Base-by-base conservation (phyloP, 192 early-diverging fungal genomes). In the Rhizophagus clarus region DNA sequence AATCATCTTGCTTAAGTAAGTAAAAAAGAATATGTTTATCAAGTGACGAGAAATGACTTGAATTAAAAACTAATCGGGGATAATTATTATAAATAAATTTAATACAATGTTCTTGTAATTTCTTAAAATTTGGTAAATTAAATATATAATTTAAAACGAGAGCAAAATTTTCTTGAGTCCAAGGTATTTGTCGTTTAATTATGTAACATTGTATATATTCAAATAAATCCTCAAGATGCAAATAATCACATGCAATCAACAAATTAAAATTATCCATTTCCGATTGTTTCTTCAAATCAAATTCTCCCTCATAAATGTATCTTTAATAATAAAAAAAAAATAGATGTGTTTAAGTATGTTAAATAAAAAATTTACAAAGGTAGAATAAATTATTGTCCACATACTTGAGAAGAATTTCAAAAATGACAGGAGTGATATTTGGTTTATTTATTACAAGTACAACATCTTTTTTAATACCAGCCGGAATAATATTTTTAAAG, bases 391-490 rank as follows among this genome's bases (percentile, higher is more conserved):
- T 11, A 11, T 47, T 1, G 7, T 47, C 14, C 14, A 12, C 14
- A 2, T 49, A 49, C 20, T 22, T 22, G 7, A 24, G 28, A 20
- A 51, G 34, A 24, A 51, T 10, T 61, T 77, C 20, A 66, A 77
- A 77, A 15, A 77, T 29, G 22, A 12, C 29, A 12, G 76, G 29
- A 26, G 76, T 66, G 24, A 77, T 66, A 24, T 66, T 77, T 66
- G 62, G 76, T 67, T 67, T 67, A 26, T 40, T 66, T 17, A 47
- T 42, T 4, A 45, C 26, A n/a, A 77, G 17, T 2, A 67, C 11
- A 9, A 26, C 42, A 67, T 77, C 26, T 22, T 20, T 29, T 5
- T 66, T 42, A 2, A 31, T 26, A n/a, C 63, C 31, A 62, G 6
- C 64, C 1, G 34, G 67, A 49, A 49, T 10, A 12, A 12, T 14